phyloP scores from a whole-genome alignment of 1,139 yeast species.

The Candida sp. region DNA sequence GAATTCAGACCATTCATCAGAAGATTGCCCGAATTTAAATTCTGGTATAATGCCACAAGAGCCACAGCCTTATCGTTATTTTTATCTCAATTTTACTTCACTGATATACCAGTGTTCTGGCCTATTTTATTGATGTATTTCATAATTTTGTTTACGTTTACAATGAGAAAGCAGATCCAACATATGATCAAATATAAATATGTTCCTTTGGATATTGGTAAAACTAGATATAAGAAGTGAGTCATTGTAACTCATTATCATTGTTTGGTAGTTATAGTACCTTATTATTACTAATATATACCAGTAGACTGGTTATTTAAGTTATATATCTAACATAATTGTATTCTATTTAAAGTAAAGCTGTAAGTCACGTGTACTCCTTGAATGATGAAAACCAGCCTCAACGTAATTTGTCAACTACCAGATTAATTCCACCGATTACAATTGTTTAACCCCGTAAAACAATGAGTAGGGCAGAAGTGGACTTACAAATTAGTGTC shows the following conservation, averaged over 20 bases:
- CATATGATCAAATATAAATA: slow-evolving; percentile 95
- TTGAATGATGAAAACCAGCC: background rate
- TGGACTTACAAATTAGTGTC: slow-evolving; percentile 64
- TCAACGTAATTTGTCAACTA: background rate
- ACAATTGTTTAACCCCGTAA: background rate
- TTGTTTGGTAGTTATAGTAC: background rate
- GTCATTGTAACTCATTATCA: slow-evolving; percentile 18
- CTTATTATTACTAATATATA: background rate
- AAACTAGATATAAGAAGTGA: slow-evolving; percentile 57
- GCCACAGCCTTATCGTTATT: slow-evolving; percentile 66
- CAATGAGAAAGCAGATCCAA: slow-evolving; percentile 96
- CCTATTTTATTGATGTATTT: slow-evolving; percentile 91
- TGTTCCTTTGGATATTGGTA: slow-evolving; percentile 92
- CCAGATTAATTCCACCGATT: background rate
- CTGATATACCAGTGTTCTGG: slow-evolving; percentile 97
- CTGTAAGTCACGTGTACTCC: background rate
- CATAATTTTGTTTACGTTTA: slow-evolving; percentile 72
- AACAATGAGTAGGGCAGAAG: slow-evolving; percentile 49
- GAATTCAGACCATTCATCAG: slow-evolving; percentile 87
- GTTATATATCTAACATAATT: background rate
- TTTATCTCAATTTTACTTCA: slow-evolving; percentile 60
- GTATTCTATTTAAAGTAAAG: background rate
- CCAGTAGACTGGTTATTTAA: background rate
- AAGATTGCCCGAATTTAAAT: slow-evolving; percentile 91
- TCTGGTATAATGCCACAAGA: slow-evolving; percentile 82